Evolutionary conservation across 1,139 yeast genomes (phyloP).

Genomic region (Trichomonascaceae sp.): DNA sequence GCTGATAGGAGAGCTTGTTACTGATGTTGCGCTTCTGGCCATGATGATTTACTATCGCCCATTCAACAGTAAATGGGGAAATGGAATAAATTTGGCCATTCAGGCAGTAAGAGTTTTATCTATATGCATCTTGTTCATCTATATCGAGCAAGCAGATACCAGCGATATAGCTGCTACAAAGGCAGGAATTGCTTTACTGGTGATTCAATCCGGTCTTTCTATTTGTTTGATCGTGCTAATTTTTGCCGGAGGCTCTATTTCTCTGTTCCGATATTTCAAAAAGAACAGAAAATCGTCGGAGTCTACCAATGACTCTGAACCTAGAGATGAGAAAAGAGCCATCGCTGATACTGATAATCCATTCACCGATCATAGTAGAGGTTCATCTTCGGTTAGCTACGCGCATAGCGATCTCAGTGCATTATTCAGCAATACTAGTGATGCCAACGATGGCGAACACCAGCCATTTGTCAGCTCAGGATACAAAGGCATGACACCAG

Average conservation of each 20-base stretch:
- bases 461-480: background rate
- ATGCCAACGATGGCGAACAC: constrained; percentile 2
- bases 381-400: background rate
- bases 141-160: constrained; percentile 28
- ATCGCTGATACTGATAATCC: background rate
- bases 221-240: constrained; percentile 24
- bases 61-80: constrained; percentile 30
- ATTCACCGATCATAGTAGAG: background rate
- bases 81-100: constrained; percentile 28
- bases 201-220: constrained; percentile 28
- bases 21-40: constrained; percentile 78
- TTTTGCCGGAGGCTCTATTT: constrained; percentile 11
- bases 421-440: constrained; percentile 5
- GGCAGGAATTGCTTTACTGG: constrained; percentile 29
- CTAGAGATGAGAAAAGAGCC: background rate
- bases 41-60: constrained; percentile 41
- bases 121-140: constrained; percentile 25
- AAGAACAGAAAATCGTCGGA: background rate
- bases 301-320: background rate
- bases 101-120: constrained; percentile 28
- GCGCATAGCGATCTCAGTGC: constrained; percentile 2
- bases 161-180: constrained; percentile 26
- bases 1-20: constrained; percentile 53
- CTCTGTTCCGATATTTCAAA: constrained; percentile 5
- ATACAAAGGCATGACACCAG: background rate